Percentiles rank a stretch among this genome's conserved stretches.
Evolutionary conservation across 2,329 filamentous ascomycete genomes (phyloP).

Genomic region (Colletotrichum tabaci): DNA sequence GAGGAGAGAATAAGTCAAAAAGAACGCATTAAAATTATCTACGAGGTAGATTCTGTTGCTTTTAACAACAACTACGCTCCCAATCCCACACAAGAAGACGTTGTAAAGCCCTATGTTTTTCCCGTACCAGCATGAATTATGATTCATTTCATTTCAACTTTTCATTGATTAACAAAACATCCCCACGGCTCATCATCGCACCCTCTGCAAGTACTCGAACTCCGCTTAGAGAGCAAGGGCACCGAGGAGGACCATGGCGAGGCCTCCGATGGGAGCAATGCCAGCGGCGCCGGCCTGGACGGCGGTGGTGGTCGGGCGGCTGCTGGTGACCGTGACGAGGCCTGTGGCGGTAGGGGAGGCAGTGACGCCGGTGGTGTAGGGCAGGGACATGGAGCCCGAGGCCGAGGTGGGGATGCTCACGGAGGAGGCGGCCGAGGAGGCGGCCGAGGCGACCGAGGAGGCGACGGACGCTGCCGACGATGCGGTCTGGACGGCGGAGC

Average conservation of each 20-base stretch:
- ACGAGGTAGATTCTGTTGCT: conserved; percentile 20
- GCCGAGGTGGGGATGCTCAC: conserved; percentile 34
- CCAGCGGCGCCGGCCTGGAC: conserved; percentile 39
- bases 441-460: conserved; percentile 2
- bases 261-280: conserved; percentile 36
- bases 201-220: not conserved
- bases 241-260: conserved; percentile 40
- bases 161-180: not conserved
- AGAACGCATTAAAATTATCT: conserved; percentile 21
- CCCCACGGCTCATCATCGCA: no score
- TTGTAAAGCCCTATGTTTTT: not conserved
- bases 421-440: conserved; percentile 21
- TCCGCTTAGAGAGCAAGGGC: conserved; percentile 40
- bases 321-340: conserved; percentile 18
- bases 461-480: conserved; percentile 3
- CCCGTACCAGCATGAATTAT: conserved; percentile 21
- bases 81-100: not conserved
- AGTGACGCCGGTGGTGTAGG: conserved; percentile 32
- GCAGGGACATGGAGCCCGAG: conserved; percentile 5
- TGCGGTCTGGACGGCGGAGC: not conserved
- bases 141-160: conserved; percentile 10
- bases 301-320: conserved; percentile 29
- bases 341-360: conserved; percentile 12
- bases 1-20: not conserved
- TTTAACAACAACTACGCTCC: not conserved